Evolutionary conservation across 495 filamentous ascomycete species (phyloP).

Genomic region (Aspergillus saccharolyticus): DNA sequence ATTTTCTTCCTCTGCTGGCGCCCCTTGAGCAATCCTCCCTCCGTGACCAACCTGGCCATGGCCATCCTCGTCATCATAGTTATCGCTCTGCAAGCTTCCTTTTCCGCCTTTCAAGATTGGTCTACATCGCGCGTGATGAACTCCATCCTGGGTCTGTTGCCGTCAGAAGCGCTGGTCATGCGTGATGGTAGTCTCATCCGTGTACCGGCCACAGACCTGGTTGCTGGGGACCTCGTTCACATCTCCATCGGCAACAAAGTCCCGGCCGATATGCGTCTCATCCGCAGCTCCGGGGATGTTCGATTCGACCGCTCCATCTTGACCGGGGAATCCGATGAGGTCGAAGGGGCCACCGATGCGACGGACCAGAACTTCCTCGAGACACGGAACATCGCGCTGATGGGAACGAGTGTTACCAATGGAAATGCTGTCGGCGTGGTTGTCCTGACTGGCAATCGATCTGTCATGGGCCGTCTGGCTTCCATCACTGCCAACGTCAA

Average conservation of each 20-base stretch:
- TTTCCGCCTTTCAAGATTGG: conserved; percentile 66
- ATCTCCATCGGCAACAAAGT: conserved; percentile 67
- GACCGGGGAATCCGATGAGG: conserved; percentile 62
- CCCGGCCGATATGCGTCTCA: conserved; percentile 65
- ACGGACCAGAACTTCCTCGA: conserved; percentile 71
- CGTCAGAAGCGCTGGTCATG: conserved; percentile 57
- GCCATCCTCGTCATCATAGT: conserved; percentile 64
- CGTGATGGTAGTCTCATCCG: conserved; percentile 49
- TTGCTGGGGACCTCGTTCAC: conserved; percentile 62
- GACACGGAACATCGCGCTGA: conserved; percentile 65
- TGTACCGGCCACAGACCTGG: conserved; percentile 53
- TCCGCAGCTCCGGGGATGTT: conserved; percentile 58
- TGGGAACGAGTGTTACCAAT: conserved; percentile 64
- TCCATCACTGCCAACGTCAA: conserved; percentile 62
- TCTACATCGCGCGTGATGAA: conserved; percentile 61
- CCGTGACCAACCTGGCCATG: conserved; percentile 60
- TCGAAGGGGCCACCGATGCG: conserved; percentile 53
- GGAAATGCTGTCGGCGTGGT: conserved; percentile 62
- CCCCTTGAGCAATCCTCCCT: conserved; percentile 66
- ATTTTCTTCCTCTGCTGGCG: conserved; percentile 70
- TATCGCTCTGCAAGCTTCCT: conserved; percentile 64
- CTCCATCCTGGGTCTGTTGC: conserved; percentile 61
- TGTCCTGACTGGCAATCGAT: conserved; percentile 53
- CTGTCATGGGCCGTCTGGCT: conserved; percentile 66
- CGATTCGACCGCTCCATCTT: conserved; percentile 70